Conservation (phyloP, 345 rosid genomes). For the Boechera divaricarpa region DNA sequence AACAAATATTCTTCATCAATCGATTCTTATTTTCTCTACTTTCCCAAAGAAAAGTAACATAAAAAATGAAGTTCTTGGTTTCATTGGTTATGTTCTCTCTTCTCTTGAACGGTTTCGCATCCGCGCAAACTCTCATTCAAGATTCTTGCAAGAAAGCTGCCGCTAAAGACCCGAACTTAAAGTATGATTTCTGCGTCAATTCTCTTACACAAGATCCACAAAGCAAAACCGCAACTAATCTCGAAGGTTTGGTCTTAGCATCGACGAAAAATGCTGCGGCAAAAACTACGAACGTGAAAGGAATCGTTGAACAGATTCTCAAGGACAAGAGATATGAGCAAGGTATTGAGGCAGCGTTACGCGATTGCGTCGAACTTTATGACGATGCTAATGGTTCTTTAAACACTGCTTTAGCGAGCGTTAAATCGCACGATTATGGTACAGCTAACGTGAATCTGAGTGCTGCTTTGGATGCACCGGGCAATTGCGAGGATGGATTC, state of each 20-base stretch:
- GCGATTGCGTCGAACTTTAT: slow-evolving; percentile 49
- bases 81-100: slow-evolving; percentile 19
- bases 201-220: slow-evolving; percentile 43
- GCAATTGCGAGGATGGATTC: slow-evolving; percentile 52
- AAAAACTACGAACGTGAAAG: slow-evolving; percentile 23
- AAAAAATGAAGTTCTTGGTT: slow-evolving; percentile 8
- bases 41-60: background rate
- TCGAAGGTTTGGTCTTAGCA: slow-evolving; percentile 28
- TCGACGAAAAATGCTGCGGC: slow-evolving; percentile 33
- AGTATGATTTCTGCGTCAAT: slow-evolving; percentile 43
- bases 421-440: slow-evolving; percentile 31
- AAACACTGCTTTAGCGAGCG: slow-evolving; percentile 7
- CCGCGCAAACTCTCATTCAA: slow-evolving; percentile 25
- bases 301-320: slow-evolving; percentile 19
- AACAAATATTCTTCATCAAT: background rate
- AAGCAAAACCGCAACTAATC: slow-evolving; percentile 34
- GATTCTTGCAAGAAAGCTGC: slow-evolving; percentile 50
- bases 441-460: slow-evolving; percentile 37
- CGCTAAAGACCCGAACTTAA: slow-evolving; percentile 36
- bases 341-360: slow-evolving; percentile 9
- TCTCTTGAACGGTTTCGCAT: background rate
- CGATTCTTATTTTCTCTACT: background rate
- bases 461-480: slow-evolving; percentile 49
- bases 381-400: slow-evolving; percentile 18
- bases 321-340: background rate